A percentile compares a stretch with the other conserved stretches of the same genome.
phyloP scores from a whole-genome alignment of 2,329 filamentous ascomycete species.

The Talaromyces marneffei region DNA sequence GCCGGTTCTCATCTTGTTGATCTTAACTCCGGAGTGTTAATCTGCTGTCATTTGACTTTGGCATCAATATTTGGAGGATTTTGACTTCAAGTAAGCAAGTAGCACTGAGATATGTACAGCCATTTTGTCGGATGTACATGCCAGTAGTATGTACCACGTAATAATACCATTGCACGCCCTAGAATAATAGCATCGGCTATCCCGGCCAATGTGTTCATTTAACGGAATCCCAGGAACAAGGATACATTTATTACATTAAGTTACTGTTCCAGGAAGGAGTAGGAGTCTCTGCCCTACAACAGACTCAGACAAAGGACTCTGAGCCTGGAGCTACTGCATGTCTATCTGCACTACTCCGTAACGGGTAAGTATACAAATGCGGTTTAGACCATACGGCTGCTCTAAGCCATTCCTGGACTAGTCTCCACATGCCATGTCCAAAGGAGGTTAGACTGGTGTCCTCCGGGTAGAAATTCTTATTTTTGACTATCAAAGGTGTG shows the following conservation, averaged over 20 bases:
- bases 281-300: neutral
- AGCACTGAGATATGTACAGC: neutral
- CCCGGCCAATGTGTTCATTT: neutral
- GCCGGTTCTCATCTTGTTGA: neutral
- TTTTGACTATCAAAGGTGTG: neutral
- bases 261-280: neutral
- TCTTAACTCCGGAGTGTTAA: neutral
- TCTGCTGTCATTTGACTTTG: neutral
- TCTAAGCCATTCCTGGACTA: constrained; percentile 10
- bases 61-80: neutral
- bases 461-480: neutral
- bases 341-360: neutral
- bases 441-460: neutral
- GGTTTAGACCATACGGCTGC: neutral
- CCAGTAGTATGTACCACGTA: neutral
- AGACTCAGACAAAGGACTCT: neutral
- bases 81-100: neutral
- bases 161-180: neutral
- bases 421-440: constrained; percentile 17
- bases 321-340: neutral
- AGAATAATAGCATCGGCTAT: neutral
- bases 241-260: neutral
- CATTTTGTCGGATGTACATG: neutral
- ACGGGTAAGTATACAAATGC: constrained; percentile 7
- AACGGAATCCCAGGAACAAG: neutral